Conservation (phyloP, 257 asterid species). For the Gynochthodes officinalis region DNA sequence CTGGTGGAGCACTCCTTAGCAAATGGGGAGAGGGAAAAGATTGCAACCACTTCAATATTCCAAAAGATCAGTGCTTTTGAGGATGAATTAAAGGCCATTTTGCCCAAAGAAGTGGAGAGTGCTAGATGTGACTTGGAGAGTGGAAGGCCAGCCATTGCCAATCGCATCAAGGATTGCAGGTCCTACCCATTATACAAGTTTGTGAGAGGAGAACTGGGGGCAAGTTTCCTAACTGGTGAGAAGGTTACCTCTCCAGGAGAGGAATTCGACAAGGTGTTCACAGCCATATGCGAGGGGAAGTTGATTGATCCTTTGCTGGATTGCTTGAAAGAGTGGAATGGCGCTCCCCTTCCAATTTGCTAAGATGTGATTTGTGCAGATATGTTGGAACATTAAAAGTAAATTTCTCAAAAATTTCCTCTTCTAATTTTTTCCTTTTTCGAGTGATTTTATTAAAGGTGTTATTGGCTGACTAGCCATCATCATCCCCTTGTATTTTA, state of each 20-base stretch:
- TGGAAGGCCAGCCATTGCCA: constrained; percentile 12
- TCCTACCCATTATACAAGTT: constrained; percentile 26
- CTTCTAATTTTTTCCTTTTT: background rate
- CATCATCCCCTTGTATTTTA: constrained; percentile 10
- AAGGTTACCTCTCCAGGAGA: constrained; percentile 30
- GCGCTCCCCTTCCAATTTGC: constrained; percentile 26
- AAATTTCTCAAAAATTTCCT: background rate
- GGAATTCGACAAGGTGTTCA: constrained; percentile 31
- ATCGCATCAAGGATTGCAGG: constrained; percentile 26
- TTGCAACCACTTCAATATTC: constrained; percentile 25
- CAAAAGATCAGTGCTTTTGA: constrained; percentile 25
- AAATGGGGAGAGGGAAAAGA: constrained; percentile 20
- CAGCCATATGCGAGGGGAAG: constrained; percentile 26
- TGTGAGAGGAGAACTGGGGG: constrained; percentile 22
- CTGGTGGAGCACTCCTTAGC: constrained; percentile 27
- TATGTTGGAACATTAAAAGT: background rate
- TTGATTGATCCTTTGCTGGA: constrained; percentile 33
- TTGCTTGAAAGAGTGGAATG: constrained; percentile 32
- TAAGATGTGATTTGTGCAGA: constrained; percentile 1
- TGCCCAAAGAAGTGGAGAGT: constrained; percentile 30
- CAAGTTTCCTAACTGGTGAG: constrained; percentile 25
- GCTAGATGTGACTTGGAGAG: constrained; percentile 24
- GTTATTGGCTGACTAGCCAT: background rate
- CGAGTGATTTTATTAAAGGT: background rate
- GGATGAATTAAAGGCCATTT: constrained; percentile 21